These are phyloP conservation scores for Lichina pygmaea DNA, from an alignment of 495 filamentous ascomycete genomes.

Conservation along the genomic window DNA sequence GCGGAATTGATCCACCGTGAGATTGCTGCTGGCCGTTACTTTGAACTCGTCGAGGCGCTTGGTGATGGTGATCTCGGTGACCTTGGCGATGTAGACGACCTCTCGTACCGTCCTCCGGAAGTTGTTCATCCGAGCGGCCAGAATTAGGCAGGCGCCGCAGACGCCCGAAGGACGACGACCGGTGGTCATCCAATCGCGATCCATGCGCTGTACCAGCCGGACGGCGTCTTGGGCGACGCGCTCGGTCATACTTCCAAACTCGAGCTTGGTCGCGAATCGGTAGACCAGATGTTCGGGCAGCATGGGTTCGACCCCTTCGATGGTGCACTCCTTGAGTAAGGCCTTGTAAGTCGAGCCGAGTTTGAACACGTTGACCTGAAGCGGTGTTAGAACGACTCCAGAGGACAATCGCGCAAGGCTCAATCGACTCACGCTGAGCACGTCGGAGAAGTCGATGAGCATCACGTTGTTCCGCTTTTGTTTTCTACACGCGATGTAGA, in stretches of 20 bases:
- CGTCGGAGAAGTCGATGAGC: slow-evolving; percentile 88
- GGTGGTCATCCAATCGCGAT: slow-evolving; percentile 80
- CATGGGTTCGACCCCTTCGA: slow-evolving; percentile 25
- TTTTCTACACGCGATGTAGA: slow-evolving; percentile 65
- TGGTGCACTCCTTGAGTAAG: slow-evolving; percentile 37
- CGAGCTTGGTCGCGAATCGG: slow-evolving; percentile 66
- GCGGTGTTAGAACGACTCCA: neutral
- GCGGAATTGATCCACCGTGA: slow-evolving; percentile 74
- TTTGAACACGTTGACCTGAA: slow-evolving; percentile 65
- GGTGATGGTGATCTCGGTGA: slow-evolving; percentile 69
- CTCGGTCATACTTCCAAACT: slow-evolving; percentile 53
- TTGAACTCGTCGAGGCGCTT: slow-evolving; percentile 79
- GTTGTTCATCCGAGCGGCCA: slow-evolving; percentile 93
- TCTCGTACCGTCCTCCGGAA: slow-evolving; percentile 76
- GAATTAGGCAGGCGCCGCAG: slow-evolving; percentile 77
- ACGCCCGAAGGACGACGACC: slow-evolving; percentile 83
- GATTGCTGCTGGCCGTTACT: slow-evolving; percentile 42
- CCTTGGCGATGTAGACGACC: slow-evolving; percentile 87
- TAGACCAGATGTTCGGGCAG: slow-evolving; percentile 68
- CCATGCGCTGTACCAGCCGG: slow-evolving; percentile 72
- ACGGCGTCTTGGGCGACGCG: slow-evolving; percentile 68
- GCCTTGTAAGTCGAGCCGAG: slow-evolving; percentile 65
- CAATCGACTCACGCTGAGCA: slow-evolving; percentile 22
- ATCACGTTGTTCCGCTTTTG: slow-evolving; percentile 34
- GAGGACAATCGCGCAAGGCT: neutral